These are phyloP conservation scores for Tetradesmus lagerheimii DNA, from an alignment of 139 green algal genomes.

Conservation along the genomic window DNA sequence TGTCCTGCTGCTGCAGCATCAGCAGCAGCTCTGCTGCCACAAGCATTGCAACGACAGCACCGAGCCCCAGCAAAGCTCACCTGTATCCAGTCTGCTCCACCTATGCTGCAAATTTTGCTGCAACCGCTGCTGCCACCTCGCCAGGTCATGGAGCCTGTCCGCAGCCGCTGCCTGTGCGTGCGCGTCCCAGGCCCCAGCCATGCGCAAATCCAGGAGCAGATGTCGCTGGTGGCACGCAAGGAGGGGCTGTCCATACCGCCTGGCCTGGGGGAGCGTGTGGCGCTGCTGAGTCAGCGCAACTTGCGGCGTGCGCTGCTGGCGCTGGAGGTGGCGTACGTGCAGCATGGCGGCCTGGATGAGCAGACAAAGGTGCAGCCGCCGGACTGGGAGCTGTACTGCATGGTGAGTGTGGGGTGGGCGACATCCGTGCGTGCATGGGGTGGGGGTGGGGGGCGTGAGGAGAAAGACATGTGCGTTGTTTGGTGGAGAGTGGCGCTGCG, in stretches of 20 bases:
- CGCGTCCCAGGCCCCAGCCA: constrained; percentile 85
- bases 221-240: constrained; percentile 78
- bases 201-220: constrained; percentile 72
- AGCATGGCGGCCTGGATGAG: constrained; percentile 19
- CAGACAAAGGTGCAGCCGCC: constrained; percentile 63
- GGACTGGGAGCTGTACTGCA: constrained; percentile 97
- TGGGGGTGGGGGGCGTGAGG: not conserved
- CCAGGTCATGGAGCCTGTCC: constrained; percentile 95
- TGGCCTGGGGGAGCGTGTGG: constrained; percentile 74
- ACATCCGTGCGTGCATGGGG: not conserved
- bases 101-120: not conserved
- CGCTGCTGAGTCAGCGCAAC: constrained; percentile 78
- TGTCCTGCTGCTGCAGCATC: not conserved
- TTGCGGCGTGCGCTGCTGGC: constrained; percentile 91
- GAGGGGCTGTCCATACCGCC: constrained; percentile 84
- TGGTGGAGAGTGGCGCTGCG: no score
- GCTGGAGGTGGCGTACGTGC: constrained; percentile 79
- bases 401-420: constrained; percentile 55
- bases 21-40: no score
- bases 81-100: no score
- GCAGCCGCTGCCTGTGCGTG: constrained; percentile 93
- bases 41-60: no score
- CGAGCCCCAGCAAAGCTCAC: no score
- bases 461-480: no score
- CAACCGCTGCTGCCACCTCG: not conserved